Base-by-base conservation (phyloP, 2,329 filamentous ascomycete genomes). In the Colletotrichum acutatum region DNA sequence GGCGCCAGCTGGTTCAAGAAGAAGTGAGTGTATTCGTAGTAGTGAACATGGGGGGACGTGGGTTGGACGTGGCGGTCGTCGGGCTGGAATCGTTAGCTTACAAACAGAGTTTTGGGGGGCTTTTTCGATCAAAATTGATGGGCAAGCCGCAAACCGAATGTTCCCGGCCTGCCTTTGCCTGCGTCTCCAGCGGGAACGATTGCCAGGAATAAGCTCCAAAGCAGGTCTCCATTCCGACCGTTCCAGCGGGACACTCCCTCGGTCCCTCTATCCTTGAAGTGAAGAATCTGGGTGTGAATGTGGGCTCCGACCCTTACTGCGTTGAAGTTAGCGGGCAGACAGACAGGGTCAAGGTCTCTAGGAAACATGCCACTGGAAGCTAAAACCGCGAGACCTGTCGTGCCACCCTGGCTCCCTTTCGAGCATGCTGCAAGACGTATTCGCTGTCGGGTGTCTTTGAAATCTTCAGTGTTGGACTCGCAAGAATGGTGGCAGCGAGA, bases 301-400 rank as follows among this genome's bases (percentile, higher is more conserved):
- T 49, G 42, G 42, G 16, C 42, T 49, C 19, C 42, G 42, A 49
- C 42, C 42, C 42, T 49, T 49, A 34, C 32, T 34, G 32, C 32
- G 32, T 34, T 12, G 11, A 34, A 34, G 32, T 34, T 34, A n/a
- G 19, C 42, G 42, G 42, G 8, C 42, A 42, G 37, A 42, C 58
- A 52, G 37, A 11, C 42, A 32, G 64, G 34, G 64, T 34, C 53
- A 60, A 52, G 65, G 59, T 42, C 30, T 32, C 46, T 53, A 16
- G 24, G 61, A 16, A 68, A 72, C 69, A 69, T 63, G 69, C 70
- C 66, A 70, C 34, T n/a, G 24, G 59, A 30, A 57, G 32, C 32
- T 19, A 26, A 56, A 49, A 65, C 70, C 66, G 60, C 42, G 46
- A 70, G 70, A 72, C 56, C 22, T 52, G 66, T 72, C 54, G 66